Evolutionary conservation across 2,329 filamentous ascomycete species (phyloP).

Genomic region (Paracorniculantispora psalliotae): DNA sequence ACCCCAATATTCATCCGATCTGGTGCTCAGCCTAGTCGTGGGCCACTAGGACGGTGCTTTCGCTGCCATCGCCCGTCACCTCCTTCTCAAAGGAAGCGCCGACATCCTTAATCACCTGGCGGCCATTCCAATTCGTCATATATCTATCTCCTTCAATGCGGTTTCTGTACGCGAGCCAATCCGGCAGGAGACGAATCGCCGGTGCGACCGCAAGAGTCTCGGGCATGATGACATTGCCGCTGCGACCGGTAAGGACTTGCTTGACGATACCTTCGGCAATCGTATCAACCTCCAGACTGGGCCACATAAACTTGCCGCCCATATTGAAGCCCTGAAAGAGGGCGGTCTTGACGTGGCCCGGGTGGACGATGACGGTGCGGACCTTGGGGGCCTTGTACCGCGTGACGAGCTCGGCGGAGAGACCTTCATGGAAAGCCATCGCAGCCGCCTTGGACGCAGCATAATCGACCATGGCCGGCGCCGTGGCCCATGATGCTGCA

Average conservation of each 20-base stretch:
- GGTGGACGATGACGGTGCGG: constrained; percentile 61
- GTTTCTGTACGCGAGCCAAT: constrained; percentile 56
- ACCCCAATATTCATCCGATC: neutral
- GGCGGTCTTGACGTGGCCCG: constrained; percentile 35
- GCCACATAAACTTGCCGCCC: constrained; percentile 35
- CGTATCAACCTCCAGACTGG: constrained; percentile 34
- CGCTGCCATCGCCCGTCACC: constrained; percentile 24
- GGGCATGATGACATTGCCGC: constrained; percentile 45
- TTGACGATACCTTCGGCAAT: constrained; percentile 44
- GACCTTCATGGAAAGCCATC: constrained; percentile 62
- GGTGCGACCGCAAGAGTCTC: constrained; percentile 34
- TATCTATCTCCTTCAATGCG: constrained; percentile 37
- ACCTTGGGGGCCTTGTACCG: constrained; percentile 59
- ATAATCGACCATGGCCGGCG: constrained; percentile 65
- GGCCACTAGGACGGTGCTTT: constrained; percentile 35
- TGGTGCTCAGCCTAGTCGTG: constrained; percentile 15
- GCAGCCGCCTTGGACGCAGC: constrained; percentile 61
- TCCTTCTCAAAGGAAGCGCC: constrained; percentile 31
- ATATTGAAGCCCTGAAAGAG: constrained; percentile 48
- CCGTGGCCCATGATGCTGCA: constrained; percentile 54
- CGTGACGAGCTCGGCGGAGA: constrained; percentile 53
- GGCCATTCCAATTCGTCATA: constrained; percentile 41
- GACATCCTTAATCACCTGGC: constrained; percentile 44
- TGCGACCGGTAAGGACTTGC: constrained; percentile 44
- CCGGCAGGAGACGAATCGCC: constrained; percentile 49